Percentiles rank a stretch among this genome's conserved stretches.
phyloP scores from a whole-genome alignment of 176 grass and related monocot genomes.

The Oryza glaberrima region DNA sequence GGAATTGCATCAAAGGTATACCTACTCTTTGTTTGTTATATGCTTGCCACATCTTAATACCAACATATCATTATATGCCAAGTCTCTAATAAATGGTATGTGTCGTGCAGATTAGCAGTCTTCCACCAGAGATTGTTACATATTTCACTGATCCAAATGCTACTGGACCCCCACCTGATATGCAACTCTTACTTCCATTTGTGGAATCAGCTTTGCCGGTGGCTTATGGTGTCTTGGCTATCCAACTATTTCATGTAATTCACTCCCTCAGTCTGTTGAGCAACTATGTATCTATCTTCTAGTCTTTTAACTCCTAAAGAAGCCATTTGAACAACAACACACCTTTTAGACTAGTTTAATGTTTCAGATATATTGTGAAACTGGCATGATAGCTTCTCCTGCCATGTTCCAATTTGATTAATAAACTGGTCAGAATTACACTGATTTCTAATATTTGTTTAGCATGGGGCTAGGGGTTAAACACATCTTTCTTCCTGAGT shows the following conservation, averaged over 20 bases:
- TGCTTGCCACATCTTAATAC: constrained; percentile 36
- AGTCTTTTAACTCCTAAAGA: constrained; percentile 26
- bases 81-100: constrained; percentile 36
- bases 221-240: constrained; percentile 90
- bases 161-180: constrained; percentile 87
- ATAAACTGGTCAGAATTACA: neutral
- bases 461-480: neutral
- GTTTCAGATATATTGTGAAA: neutral
- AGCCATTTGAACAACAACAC: neutral
- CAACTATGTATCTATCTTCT: constrained; percentile 6
- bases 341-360: neutral
- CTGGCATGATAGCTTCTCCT: neutral
- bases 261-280: constrained; percentile 26
- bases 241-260: constrained; percentile 96
- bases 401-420: neutral
- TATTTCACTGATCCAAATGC: constrained; percentile 99
- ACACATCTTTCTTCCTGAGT: constrained; percentile 13
- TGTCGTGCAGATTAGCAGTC: constrained; percentile 79
- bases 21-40: constrained; percentile 32
- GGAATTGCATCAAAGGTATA: constrained; percentile 97
- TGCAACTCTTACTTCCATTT: constrained; percentile 85
- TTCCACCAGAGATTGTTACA: constrained; percentile 91
- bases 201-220: constrained; percentile 92
- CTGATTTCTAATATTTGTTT: neutral
- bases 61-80: neutral